Base-by-base conservation (phyloP, 768 basidiomycete species). In the Rhizopogon rudus region DNA sequence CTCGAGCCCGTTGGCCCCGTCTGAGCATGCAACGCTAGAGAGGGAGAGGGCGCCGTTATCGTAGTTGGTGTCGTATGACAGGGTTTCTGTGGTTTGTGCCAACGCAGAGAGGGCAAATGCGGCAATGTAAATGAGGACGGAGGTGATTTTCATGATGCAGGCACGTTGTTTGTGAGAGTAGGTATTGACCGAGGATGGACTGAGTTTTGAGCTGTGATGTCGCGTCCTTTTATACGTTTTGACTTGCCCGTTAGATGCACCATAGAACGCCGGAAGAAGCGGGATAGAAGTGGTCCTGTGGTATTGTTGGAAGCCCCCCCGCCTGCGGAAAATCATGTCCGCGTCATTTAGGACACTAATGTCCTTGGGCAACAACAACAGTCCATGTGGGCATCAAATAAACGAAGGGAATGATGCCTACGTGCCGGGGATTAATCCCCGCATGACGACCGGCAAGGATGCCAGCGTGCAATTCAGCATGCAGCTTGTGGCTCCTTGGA, bases 51-150 rank as follows among this genome's bases (percentile, higher is more conserved):
- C 1, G 5, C 31, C 29, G 45, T 69, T 61, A 59, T 73, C 76
- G 55, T 77, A 77, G 7, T 53, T 65, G 22, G 39, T 42, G 63
- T 78, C 77, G 42, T 67, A 77, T 8, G 74, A 61, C 44, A 77
- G 69, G 5, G 69, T 66, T 41, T 63, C 59, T 33, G 50, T 4
- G 3, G 57, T 57, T 57, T 68, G 64, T 9, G 69, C 62, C 50
- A 57, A 49, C 50, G 58, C 61, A 35, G 56, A 46, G 14, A 66
- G 61, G 41, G 51, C 52, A 33, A 63, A 55, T 51, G 61, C 31
- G 22, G 60, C 33, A 59, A 58, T 40, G 57, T 58, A 4, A 41
- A 58, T 40, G 46, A 66, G 9, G n/a, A 61, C 42, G 5, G 58
- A 51, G 40, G 63, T 35, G 28, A 63, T 52, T 61, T 60, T 63